Conservation (phyloP, 441 rosid genomes). For the Jatropha podagrica region DNA sequence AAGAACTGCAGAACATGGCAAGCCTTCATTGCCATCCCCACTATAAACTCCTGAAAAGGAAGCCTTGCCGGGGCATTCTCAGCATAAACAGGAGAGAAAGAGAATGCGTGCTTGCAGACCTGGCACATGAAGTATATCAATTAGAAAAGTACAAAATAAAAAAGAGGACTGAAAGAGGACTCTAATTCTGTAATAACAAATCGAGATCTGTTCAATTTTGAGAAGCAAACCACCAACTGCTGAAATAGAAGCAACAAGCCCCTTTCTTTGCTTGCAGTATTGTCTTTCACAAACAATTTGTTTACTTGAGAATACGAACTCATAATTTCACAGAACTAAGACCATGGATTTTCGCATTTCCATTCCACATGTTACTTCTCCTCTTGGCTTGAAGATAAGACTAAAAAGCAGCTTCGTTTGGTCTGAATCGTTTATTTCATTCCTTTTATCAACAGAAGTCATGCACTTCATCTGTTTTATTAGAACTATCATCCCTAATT, state of each 20-base stretch:
- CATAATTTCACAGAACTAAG: not conserved
- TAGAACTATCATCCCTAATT: conserved; percentile 18
- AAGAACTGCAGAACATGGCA: conserved; percentile 93
- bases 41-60: conserved; percentile 96
- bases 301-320: not conserved
- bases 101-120: conserved; percentile 98
- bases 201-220: too few species aligned
- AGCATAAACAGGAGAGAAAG: conserved; percentile 97
- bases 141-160: not conserved
- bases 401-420: not conserved
- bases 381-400: not conserved
- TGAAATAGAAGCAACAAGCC: not conserved
- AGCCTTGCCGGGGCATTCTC: conserved; percentile 96
- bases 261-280: not conserved
- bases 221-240: too few species aligned
- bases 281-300: not conserved
- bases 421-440: not conserved
- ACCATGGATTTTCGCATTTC: not conserved
- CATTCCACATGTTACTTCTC: not conserved
- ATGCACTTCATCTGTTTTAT: conserved; percentile 15
- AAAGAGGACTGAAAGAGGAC: not conserved
- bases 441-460: conserved; percentile 8
- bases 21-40: conserved; percentile 93
- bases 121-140: conserved; percentile 27
- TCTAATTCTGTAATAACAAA: too few species aligned